Base-by-base conservation (phyloP, 352 stramenopile species). In the Pythium diclinum region DNA sequence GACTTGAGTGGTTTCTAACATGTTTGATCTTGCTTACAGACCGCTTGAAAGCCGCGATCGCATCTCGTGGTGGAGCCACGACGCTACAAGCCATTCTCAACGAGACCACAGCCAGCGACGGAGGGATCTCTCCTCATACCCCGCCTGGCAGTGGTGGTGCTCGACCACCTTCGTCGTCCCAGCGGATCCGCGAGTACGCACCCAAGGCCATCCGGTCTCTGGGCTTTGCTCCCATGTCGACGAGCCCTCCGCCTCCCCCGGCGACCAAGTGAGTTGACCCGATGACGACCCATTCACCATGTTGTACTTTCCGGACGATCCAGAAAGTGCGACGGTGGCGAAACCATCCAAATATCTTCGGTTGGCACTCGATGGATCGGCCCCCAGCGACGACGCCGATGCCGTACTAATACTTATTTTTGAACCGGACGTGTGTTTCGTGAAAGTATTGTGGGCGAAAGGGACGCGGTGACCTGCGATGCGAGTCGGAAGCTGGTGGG, bases 141-240 rank as follows among this genome's bases (percentile, higher is more conserved):
- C n/a, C 59, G 14, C 51, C 19, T 40, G 17, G 1, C 42, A 23
- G 16, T 11, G 36, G 34, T 21, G 16, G 44, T 16, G 46, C 14
- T 42, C 67, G 78, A 3, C 79, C 79, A 17, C 73, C 79, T 3
- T 91, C 84, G 16, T 91, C 82, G 8, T 83, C 81, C 13, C 71
- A 86, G 69, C 74, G 82, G 30, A 93, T 93, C 65, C 82, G 82
- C 4, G 82, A 93, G 63, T 89, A 90, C 38, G 84, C 84, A 0
- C 82, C 82, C 3, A 90, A 90, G 67, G 82, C 84, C 1, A 91
- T 93, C 33, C 79, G 83, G 17, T 82, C 78, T 3, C 67, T 93
- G 0, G 84, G 84, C 0, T 92, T 91, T 21, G 69, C 77, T 3
- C 74, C 78, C 0, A 72, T 87, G 54, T 66, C 73, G 6, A 46